Evolutionary conservation across 202 grass and related monocot genomes (phyloP).

Genomic region (Musa balbisiana): DNA sequence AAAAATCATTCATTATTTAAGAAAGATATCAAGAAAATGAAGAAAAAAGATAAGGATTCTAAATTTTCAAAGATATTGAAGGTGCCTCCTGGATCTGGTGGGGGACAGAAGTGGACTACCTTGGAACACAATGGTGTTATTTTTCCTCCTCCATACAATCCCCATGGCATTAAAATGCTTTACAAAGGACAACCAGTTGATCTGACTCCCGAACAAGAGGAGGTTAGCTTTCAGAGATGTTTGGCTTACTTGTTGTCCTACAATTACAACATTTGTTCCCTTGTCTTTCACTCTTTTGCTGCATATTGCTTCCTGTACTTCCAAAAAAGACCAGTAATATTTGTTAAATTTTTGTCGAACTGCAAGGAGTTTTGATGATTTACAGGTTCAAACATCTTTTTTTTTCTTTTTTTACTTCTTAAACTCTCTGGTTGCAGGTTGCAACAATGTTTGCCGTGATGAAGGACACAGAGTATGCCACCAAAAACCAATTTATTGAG

Average conservation of each 20-base stretch:
- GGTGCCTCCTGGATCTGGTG: conserved; percentile 81
- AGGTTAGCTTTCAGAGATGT: conserved; percentile 6
- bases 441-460: conserved; percentile 98
- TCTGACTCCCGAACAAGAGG: conserved; percentile 20
- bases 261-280: no score
- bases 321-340: neutral
- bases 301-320: no score
- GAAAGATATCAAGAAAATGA: conserved; percentile 36
- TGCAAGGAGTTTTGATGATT: neutral
- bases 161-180: conserved; percentile 25
- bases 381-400: neutral
- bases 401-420: neutral
- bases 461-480: conserved; percentile 67
- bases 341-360: neutral
- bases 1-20: conserved; percentile 37
- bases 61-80: conserved; percentile 63
- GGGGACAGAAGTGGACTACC: conserved; percentile 58
- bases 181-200: conserved; percentile 21
- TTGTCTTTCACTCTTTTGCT: no score
- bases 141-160: conserved; percentile 19
- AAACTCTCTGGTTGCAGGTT: conserved; percentile 41
- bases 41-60: conserved; percentile 46
- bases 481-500: conserved; percentile 56
- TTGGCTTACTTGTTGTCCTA: conserved; percentile 1
- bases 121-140: conserved; percentile 23